Evolutionary conservation across 1,284 basidiomycete genomes (phyloP), one percentile per base, ranked within the genome.

Genomic region (Polyporus tsugae): DNA sequence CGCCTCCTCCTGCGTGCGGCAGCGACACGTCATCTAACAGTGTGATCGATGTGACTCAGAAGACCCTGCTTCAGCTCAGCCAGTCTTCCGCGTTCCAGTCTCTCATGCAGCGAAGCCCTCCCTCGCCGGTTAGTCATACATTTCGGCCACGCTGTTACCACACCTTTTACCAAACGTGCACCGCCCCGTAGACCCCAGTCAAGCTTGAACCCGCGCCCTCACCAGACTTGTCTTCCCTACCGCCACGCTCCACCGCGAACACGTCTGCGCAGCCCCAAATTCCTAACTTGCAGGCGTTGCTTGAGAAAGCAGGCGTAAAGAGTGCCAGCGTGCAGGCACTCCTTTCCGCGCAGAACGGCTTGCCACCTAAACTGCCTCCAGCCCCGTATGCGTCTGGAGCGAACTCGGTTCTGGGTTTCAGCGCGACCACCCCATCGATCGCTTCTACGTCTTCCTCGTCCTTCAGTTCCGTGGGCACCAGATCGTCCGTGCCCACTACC

Each of bases 41-140:
- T 41, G 58, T 70, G 65, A 58, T 70, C 57, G 72, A 71, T 62
- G 62, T 66, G 19, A 70, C 72, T 60, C 72, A 73, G 63, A 67
- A 71, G 41, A 70, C 72, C 25, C 62, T 73, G 42, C 39, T 64
- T 52, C 72, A 73, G 41, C 60, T 73, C 22, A 73, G 72, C 58
- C 72, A 73, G 44, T 73, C 72, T 22, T 68, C 72, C 35, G 72
- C 72, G 2, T 69, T 73, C 42, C 68, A 72, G n/a, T 67, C 69
- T 1, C 67, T 72, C 13, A 41, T 72, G 53, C 69, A 70, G 53
- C 65, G 64, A n/a, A 29, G 39, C 9, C 29, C 52, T 19, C 33
- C 58, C 4, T 29, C 36, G 7, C 41, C 63, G 1, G 71, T 72
- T 25, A 64, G 70, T 25, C n/a, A 44, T 22, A 5, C 53, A 19